A percentile compares a stretch with the other conserved stretches of the same genome.
Conservation (phyloP, 306 rosid species). For the Argentina anserina region DNA sequence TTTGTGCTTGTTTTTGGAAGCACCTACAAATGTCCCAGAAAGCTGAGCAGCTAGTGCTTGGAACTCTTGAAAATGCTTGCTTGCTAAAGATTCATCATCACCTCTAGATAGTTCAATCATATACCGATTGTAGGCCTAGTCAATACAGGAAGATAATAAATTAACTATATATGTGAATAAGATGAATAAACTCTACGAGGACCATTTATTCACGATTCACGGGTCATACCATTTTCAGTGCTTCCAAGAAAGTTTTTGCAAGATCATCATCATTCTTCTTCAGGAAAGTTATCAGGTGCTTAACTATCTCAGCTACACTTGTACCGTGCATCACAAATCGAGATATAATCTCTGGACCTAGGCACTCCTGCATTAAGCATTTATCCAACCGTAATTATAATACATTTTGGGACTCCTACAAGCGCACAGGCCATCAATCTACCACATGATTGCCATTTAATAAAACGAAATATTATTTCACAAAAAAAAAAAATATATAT, state of each 20-base stretch:
- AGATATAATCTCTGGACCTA: slow-evolving; percentile 81
- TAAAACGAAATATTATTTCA: background rate
- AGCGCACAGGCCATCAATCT: background rate
- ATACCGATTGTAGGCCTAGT: slow-evolving; percentile 67
- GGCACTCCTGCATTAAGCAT: slow-evolving; percentile 64
- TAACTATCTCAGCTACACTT: slow-evolving; percentile 66
- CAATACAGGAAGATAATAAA: background rate
- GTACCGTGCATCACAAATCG: slow-evolving; percentile 79
- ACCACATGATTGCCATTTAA: slow-evolving; percentile 4
- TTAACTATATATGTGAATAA: background rate
- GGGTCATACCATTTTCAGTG: slow-evolving; percentile 69
- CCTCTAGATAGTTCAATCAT: slow-evolving; percentile 40
- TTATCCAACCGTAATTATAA: background rate
- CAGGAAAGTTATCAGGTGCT: slow-evolving; percentile 60
- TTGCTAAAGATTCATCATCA: slow-evolving; percentile 46
- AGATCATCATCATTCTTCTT: slow-evolving; percentile 62
- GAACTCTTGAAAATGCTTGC: slow-evolving; percentile 58
- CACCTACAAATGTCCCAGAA: slow-evolving; percentile 75
- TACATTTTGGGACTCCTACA: background rate
- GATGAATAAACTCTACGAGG: background rate
- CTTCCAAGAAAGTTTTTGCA: slow-evolving; percentile 63
- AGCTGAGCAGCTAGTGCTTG: slow-evolving; percentile 79
- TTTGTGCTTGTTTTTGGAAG: slow-evolving; percentile 76
- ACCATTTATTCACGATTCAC: background rate
- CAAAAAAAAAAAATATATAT: too few relatives aligned